Conservation (phyloP, 73 alveolate genomes). For the Paramecium caudatum region DNA sequence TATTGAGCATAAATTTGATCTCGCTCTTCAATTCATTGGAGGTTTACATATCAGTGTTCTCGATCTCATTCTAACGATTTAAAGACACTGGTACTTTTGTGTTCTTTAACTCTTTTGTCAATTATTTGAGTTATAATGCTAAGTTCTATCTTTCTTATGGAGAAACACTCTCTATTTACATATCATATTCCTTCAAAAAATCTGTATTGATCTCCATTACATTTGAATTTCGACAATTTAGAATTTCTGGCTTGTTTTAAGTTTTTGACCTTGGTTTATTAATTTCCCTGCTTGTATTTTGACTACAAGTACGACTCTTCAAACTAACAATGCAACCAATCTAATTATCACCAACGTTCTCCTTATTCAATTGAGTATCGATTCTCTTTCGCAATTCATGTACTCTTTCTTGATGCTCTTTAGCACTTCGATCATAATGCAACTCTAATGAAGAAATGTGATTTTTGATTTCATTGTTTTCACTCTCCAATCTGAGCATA, state of each 20-base stretch:
- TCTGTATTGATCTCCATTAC: slow-evolving; percentile 64
- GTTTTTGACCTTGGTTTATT: slow-evolving; percentile 48
- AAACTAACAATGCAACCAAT: slow-evolving; percentile 55
- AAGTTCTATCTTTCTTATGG: slow-evolving; percentile 13
- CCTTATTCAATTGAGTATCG: slow-evolving; percentile 8
- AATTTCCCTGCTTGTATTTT: slow-evolving; percentile 36
- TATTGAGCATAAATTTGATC: slow-evolving; percentile 42
- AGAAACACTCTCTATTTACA: slow-evolving; percentile 18
- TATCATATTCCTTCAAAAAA: slow-evolving; percentile 4
- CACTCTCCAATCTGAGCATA: slow-evolving; percentile 16
- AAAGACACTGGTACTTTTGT: background rate
- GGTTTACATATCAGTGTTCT: background rate
- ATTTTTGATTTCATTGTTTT: slow-evolving; percentile 23
- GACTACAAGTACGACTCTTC: background rate
- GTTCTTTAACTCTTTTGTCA: slow-evolving; percentile 37
- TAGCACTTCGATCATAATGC: background rate
- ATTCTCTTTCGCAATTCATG: slow-evolving; percentile 28
- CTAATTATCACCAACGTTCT: slow-evolving; percentile 24
- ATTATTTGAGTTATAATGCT: slow-evolving; percentile 44
- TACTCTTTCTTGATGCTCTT: background rate
- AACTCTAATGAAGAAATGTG: background rate
- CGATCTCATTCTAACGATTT: background rate
- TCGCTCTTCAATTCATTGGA: slow-evolving; percentile 37
- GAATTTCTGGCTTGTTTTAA: slow-evolving; percentile 25
- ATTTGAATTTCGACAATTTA: slow-evolving; percentile 50